Base-by-base conservation (phyloP, 208 protist species). In the Leishmania martiniquensis region DNA sequence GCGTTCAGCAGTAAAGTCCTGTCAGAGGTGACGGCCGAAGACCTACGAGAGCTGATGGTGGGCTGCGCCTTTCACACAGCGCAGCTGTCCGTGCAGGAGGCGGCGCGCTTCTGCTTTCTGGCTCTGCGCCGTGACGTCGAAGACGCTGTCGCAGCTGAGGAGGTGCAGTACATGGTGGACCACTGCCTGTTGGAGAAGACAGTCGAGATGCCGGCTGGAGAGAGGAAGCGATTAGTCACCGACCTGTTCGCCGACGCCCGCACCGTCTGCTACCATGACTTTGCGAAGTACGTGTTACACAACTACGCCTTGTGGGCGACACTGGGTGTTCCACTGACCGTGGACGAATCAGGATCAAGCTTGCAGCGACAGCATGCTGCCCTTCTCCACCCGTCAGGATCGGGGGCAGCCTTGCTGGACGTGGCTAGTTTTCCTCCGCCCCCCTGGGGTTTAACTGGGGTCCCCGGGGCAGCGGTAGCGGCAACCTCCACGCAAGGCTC, bases 101-200 rank as follows among this genome's bases (percentile, higher is more conserved):
- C 94, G 5, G 88, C 91, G 55, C 91, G 92, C 9, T 97, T 97
- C 69, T 92, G 85, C 68, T 97, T 97, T 67, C 86, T 95, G 37
- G 90, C 91, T 20, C 87, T 97, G 59, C 92, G 92, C 75, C 82
- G 90, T 65, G 94, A 95, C 70, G 88, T 91, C 73, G 85, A 87
- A 55, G 87, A 95, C 60, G 92, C 94, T 44, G 87, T 96, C 45
- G 81, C 84, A 34, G 78, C 80, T 15, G 87, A 93, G 51, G 91
- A 95, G 78, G 84, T 97, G 59, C 75, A 90, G 59, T 96, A 92
- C 83, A 84, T 97, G 17, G 52, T 96, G 34, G 82, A 89, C 22
- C 87, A 96, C 80, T 86, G 87, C 34, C 84, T 97, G 20, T 47
- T 97, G 25, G 87, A 81, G 32, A 83, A 80, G 71, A 97, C 94